Conservation (phyloP, 2,329 filamentous ascomycete genomes). For the Biscogniauxia mediterranea region DNA sequence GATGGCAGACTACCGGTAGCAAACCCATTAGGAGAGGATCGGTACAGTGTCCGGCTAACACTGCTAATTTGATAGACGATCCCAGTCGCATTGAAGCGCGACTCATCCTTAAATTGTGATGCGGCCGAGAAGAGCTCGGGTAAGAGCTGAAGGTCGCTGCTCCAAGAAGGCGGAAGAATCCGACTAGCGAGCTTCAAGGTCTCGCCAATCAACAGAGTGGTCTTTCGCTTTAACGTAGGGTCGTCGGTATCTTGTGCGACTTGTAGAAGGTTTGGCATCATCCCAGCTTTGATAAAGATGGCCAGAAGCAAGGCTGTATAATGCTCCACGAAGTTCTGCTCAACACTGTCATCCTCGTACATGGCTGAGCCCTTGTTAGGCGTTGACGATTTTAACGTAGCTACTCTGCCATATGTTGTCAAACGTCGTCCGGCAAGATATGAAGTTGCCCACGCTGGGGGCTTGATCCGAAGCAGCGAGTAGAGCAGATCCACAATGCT, state of each 20-base stretch:
- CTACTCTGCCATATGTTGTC: constrained; percentile 94
- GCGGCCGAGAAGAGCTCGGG: constrained; percentile 81
- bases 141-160: constrained; percentile 79
- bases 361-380: constrained; percentile 47
- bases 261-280: constrained; percentile 61
- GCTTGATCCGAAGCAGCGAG: constrained; percentile 78
- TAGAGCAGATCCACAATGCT: constrained; percentile 88
- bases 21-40: constrained; percentile 60
- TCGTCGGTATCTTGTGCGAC: constrained; percentile 69
- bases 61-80: constrained; percentile 98
- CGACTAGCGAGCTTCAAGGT: constrained; percentile 86
- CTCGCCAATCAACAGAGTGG: constrained; percentile 86
- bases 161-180: constrained; percentile 78
- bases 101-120: constrained; percentile 66
- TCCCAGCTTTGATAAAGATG: constrained; percentile 76
- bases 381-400: constrained; percentile 68
- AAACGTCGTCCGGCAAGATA: constrained; percentile 89
- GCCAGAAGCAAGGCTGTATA: constrained; percentile 88
- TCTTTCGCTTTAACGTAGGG: constrained; percentile 76
- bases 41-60: constrained; percentile 87
- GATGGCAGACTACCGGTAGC: constrained; percentile 38
- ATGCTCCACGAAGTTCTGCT: constrained; percentile 87
- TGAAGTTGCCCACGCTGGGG: constrained; percentile 90
- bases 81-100: constrained; percentile 77
- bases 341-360: constrained; percentile 65